Percentiles rank a stretch among this genome's conserved stretches.
Evolutionary conservation across 2,329 filamentous ascomycete genomes (phyloP).

Genomic region (Monosporascus sp.): DNA sequence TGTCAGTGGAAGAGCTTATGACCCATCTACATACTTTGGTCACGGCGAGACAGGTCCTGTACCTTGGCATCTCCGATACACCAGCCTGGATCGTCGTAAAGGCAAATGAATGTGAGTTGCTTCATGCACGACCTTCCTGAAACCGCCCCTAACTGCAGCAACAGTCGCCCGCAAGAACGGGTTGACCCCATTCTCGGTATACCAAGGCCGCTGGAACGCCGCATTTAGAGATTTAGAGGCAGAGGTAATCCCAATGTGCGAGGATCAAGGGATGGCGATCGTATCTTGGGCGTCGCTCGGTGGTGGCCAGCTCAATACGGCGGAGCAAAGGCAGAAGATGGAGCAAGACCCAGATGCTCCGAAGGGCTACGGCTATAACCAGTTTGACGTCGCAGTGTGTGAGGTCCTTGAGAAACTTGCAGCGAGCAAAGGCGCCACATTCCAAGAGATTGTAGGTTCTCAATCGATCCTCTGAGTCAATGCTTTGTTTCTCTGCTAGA

Average conservation of each 20-base stretch:
- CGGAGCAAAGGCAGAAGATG: background rate
- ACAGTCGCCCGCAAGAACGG: constrained; percentile 17
- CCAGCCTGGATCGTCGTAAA: constrained; percentile 26
- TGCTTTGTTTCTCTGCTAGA: no score
- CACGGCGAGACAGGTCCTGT: constrained; percentile 21
- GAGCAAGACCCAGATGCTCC: no score
- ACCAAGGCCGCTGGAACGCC: constrained; percentile 38
- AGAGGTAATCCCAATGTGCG: constrained; percentile 39
- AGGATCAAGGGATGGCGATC: background rate
- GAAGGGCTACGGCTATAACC: no score
- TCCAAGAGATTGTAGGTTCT: no score
- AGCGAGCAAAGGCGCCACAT: no score
- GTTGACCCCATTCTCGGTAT: constrained; percentile 26
- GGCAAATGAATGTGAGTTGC: constrained; percentile 17
- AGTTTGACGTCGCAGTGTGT: no score
- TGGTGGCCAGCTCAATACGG: background rate
- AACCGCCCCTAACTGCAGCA: no score
- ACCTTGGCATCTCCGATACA: constrained; percentile 25
- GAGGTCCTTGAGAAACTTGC: no score
- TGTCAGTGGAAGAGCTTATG: constrained; percentile 22
- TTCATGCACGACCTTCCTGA: no score
- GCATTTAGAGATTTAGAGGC: constrained; percentile 34
- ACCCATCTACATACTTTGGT: constrained; percentile 20
- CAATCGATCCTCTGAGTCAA: no score
- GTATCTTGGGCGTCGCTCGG: background rate